phyloP scores from a whole-genome alignment of 2,329 filamentous ascomycete genomes.

The Graphiopsis chlorocephala region DNA sequence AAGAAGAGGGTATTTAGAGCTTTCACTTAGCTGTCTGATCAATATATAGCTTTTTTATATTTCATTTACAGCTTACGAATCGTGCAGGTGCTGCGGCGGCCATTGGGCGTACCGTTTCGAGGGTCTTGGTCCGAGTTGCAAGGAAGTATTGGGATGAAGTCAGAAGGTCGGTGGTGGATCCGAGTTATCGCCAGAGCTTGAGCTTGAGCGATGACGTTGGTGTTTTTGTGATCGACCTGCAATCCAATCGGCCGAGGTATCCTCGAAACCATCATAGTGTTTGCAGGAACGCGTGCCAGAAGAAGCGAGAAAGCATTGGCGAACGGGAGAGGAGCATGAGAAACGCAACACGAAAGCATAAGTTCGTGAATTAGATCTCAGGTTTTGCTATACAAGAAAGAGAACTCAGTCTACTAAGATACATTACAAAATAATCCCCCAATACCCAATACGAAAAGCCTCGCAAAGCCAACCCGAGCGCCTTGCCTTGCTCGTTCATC shows the following conservation, averaged over 20 bases:
- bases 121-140: background rate
- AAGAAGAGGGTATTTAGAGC: background rate
- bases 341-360: background rate
- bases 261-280: background rate
- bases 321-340: too few relatives aligned
- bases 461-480: background rate
- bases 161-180: background rate
- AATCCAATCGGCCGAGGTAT: background rate
- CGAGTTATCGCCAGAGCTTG: background rate
- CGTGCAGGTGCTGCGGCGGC: background rate
- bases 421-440: constrained; percentile 5
- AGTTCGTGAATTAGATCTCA: background rate
- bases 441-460: background rate
- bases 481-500: background rate
- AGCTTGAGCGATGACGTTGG: background rate
- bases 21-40: background rate
- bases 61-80: constrained; percentile 4
- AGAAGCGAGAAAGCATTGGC: background rate
- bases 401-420: constrained; percentile 1
- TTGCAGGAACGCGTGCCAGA: background rate
- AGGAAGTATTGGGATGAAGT: constrained; percentile 11
- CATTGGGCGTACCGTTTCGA: background rate
- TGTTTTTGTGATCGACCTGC: background rate
- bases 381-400: background rate
- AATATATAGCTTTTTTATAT: background rate